These are phyloP conservation scores for Candida odintsovae DNA, from an alignment of 805 yeast genomes.

Conservation along the genomic window DNA sequence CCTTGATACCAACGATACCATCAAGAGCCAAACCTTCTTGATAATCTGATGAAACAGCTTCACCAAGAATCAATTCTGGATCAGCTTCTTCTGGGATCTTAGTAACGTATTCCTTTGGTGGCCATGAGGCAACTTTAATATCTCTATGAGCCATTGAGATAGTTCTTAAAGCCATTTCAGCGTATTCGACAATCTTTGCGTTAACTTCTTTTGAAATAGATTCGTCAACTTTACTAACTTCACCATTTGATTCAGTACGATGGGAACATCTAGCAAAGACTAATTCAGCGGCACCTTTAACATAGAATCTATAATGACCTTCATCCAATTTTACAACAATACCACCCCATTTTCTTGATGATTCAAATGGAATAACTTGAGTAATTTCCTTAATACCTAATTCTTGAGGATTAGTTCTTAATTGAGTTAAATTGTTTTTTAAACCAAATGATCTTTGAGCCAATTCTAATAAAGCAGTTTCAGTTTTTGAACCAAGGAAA, in stretches of 20 bases:
- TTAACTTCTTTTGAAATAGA: slow-evolving; percentile 27
- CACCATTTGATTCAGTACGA: slow-evolving; percentile 28
- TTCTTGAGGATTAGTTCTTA: slow-evolving; percentile 31
- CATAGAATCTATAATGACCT: slow-evolving; percentile 47
- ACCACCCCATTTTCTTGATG: slow-evolving; percentile 90
- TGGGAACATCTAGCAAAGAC: slow-evolving; percentile 56
- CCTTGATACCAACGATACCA: slow-evolving; percentile 87
- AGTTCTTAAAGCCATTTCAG: slow-evolving; percentile 79
- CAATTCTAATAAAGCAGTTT: slow-evolving; percentile 73
- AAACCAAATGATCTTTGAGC: slow-evolving; percentile 54
- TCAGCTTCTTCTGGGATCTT: slow-evolving; percentile 35
- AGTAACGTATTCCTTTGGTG: slow-evolving; percentile 46
- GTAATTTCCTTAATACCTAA: slow-evolving; percentile 38
- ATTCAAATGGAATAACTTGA: slow-evolving; percentile 86
- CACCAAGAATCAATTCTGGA: slow-evolving; percentile 35
- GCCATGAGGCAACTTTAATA: slow-evolving; percentile 53
- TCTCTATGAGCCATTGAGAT: slow-evolving; percentile 83
- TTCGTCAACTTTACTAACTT: slow-evolving; percentile 23
- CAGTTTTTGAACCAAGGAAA: slow-evolving; percentile 90
- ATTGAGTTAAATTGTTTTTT: slow-evolving; percentile 38
- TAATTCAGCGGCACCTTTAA: slow-evolving; percentile 96
- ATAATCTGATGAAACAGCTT: slow-evolving; percentile 22
- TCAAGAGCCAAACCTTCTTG: slow-evolving; percentile 47
- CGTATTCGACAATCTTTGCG: slow-evolving; percentile 48
- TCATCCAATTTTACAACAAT: slow-evolving; percentile 50